Conservation (phyloP, 2,329 filamentous ascomycete species). For the Arthrobotrys pseudoclavata region DNA sequence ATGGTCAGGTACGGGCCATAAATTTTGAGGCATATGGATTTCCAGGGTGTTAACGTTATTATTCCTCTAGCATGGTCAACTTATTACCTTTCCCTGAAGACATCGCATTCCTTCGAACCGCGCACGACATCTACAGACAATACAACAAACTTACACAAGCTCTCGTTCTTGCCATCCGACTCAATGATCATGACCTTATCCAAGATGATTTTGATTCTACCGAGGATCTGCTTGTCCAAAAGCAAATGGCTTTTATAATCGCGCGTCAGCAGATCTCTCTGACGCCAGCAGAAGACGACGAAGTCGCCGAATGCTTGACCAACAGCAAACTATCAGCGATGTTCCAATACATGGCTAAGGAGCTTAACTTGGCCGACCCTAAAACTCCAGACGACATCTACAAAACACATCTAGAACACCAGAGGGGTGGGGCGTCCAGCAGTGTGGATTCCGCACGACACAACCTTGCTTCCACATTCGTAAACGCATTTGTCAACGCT, state of each 20-base stretch:
- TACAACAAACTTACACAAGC: conserved; percentile 95
- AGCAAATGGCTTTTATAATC: conserved; percentile 93
- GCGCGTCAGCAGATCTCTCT: conserved; percentile 91
- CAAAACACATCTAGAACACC: conserved; percentile 98
- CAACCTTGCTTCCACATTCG: conserved; percentile 94
- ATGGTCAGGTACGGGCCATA: conserved; percentile 76
- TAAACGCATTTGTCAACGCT: conserved; percentile 96
- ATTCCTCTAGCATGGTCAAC: conserved; percentile 82
- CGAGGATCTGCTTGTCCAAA: conserved; percentile 84
- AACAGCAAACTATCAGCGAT: conserved; percentile 90
- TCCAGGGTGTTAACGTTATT: conserved; percentile 4
- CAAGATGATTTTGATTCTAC: conserved; percentile 83
- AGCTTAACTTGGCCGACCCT: conserved; percentile 95
- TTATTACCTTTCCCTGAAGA: conserved; percentile 98
- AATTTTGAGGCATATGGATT: neutral
- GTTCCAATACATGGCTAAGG: conserved; percentile 93
- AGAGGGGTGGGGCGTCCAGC: conserved; percentile 83
- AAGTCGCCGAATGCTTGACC: conserved; percentile 84
- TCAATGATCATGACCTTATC: conserved; percentile 89
- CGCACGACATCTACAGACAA: conserved; percentile 91
- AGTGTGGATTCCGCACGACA: conserved; percentile 96
- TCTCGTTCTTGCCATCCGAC: conserved; percentile 90
- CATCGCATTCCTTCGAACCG: conserved; percentile 91
- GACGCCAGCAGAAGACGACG: conserved; percentile 74
- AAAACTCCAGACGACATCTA: conserved; percentile 99